Evolutionary conservation across 2,329 filamentous ascomycete genomes (phyloP), one percentile per base, ranked within the genome.

Genomic region (Microsporum canis): DNA sequence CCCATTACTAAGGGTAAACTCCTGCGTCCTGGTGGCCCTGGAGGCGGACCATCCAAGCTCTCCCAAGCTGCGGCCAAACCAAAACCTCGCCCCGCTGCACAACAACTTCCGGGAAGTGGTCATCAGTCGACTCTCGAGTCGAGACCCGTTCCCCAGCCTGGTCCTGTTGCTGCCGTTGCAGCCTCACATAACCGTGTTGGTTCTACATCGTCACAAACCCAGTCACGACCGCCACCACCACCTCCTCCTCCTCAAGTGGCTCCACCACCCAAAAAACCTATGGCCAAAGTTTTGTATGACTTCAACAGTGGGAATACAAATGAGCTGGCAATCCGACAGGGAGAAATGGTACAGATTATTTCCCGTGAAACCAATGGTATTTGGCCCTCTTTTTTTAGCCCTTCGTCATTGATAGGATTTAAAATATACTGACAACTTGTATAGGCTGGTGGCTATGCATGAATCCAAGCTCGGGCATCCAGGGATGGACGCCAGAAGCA

Each of bases 401-500:
- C 17, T 7, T 45, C 17, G 14, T 27, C 3, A n/a, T 45, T n/a
- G 47, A 29, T 45, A 38, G 6, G 2, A 34, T 33, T 55, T 41
- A 4, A 41, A 57, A 27, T 3, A 58, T 53, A 6, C 53, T 62
- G 60, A 67, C 73, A 63, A 76, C 61, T 23, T 23, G n/a, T 47
- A 43, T 67, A 96, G 92, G 94, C 59, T 99, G 94, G 94, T 97
- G 92, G 92, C 80, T 97, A 55, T 94, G 87, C 65, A 92, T 90
- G 78, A 88, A 87, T 64, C 76, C 77, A 57, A 77, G 84, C 68
- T 79, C 79, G 55, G 79, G 80, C 66, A 83, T 84, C n/a, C 89
- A 94, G 74, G 94, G 91, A 58, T 99, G 94, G 94, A 85, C 94
- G 2, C 94, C 94, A 0, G 88, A 91, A 23, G 90, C 92, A 23